A percentile compares a stretch with the other conserved stretches of the same genome.
Conservation (phyloP, 2,329 filamentous ascomycete genomes). For the Trichophaea hybrida region DNA sequence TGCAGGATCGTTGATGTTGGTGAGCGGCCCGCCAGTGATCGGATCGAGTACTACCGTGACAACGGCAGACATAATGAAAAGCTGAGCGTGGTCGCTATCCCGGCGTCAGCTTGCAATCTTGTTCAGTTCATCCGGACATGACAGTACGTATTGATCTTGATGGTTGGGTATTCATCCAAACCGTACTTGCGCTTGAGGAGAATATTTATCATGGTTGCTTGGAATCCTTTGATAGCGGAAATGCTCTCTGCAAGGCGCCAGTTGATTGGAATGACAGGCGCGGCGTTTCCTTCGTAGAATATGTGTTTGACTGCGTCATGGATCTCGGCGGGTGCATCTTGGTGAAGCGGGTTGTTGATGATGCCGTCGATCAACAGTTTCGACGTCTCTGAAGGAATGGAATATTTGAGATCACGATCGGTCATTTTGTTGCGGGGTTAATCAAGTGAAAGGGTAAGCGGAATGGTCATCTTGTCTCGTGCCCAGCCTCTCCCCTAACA, state of each 20-base stretch:
- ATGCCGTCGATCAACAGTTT: slow-evolving; percentile 33
- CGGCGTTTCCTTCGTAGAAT: slow-evolving; percentile 34
- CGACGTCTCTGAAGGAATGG: slow-evolving; percentile 27
- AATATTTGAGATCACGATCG: slow-evolving; percentile 22
- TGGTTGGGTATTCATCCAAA: slow-evolving; percentile 27
- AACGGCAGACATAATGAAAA: slow-evolving; percentile 35
- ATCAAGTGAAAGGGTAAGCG: too few species aligned
- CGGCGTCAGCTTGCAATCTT: too few species aligned
- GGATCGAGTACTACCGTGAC: slow-evolving; percentile 6
- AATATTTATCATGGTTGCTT: slow-evolving; percentile 36
- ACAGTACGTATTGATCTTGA: background rate
- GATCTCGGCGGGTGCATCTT: slow-evolving; percentile 31
- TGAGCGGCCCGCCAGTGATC: background rate
- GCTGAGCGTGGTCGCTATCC: slow-evolving; percentile 33
- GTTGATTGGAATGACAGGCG: slow-evolving; percentile 40
- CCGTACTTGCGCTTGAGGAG: slow-evolving; percentile 37
- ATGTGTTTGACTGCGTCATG: slow-evolving; percentile 30
- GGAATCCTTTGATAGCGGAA: slow-evolving; percentile 37
- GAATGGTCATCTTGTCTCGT: too few species aligned
- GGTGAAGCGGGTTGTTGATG: slow-evolving; percentile 34
- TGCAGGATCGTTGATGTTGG: slow-evolving; percentile 1
- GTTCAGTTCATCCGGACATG: too few species aligned
- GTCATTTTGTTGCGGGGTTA: background rate
- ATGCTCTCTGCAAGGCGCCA: slow-evolving; percentile 44
- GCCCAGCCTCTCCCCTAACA: too few species aligned